Evolutionary conservation across 768 basidiomycete genomes (phyloP), one percentile per base, ranked within the genome.

Genomic region (Heimioporus sp.): DNA sequence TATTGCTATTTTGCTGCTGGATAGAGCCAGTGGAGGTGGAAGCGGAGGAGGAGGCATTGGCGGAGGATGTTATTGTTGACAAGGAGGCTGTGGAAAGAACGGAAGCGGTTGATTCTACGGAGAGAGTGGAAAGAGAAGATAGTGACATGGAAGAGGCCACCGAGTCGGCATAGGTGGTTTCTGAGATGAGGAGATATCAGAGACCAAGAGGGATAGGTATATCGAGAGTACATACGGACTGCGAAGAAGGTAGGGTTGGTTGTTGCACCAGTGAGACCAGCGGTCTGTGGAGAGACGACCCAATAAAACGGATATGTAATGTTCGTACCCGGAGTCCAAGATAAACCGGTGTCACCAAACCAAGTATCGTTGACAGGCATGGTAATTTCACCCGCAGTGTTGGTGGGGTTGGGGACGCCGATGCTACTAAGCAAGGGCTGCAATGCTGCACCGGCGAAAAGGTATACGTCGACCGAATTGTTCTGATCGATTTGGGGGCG

Each of bases 201-300:
- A 28, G 24, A 28, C 6, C 24, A 5, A 28, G 43, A n/a, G 43
- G 15, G 4, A 31, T 42, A 48, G 39, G n/a, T 24, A 39, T n/a
- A 36, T 44, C 15, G 40, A 47, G 2, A n/a, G 20, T 39, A 90
- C 88, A 72, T 67, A 91, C 88, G 93, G 49, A 94, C 74, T 50
- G 87, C 92, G 19, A 71, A 74, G 70, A 95, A 96, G 1, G 82
- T 90, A 12, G 87, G 67, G 60, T 91, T 88, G 9, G 84, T 79
- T 3, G 76, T 68, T 58, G 80, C 79, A 41, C 82, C 83, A 58
- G 82, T 79, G 37, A 90, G 74, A 46, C 51, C 51, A 10, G 2
- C 74, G 68, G 42, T 69, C 59, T 56, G 82, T 78, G 83, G 24
- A 28, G 24, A 85, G 58, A 95, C 76, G 46, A 91, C 76, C 79